Conservation (phyloP, 2,329 filamentous ascomycete genomes). For the Trichoderma lentiforme region DNA sequence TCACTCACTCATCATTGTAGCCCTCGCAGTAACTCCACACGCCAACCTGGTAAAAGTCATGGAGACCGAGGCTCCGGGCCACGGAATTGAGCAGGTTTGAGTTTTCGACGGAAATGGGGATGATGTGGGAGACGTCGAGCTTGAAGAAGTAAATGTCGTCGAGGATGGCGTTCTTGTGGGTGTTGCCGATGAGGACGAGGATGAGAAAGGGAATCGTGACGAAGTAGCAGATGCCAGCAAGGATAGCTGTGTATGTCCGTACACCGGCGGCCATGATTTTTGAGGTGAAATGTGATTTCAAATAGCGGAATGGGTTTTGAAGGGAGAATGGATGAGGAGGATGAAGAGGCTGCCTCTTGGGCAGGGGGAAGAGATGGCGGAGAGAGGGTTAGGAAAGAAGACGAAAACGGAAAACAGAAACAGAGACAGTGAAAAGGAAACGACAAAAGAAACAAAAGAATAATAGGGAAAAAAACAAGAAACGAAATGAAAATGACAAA, state of each 20-base stretch:
- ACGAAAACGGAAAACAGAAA: background rate
- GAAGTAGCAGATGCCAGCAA: conserved; percentile 68
- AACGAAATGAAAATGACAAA: conserved; percentile 1
- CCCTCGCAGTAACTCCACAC: conserved; percentile 93
- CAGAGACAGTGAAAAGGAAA: background rate
- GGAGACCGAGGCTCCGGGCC: conserved; percentile 77
- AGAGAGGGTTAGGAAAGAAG: background rate
- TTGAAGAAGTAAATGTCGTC: conserved; percentile 78
- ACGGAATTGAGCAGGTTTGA: conserved; percentile 79
- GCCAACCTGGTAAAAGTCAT: conserved; percentile 92
- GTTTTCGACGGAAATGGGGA: conserved; percentile 69
- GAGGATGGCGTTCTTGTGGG: conserved; percentile 58
- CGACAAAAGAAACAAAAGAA: background rate
- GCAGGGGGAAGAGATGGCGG: background rate
- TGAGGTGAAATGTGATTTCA: background rate
- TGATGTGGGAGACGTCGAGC: conserved; percentile 77
- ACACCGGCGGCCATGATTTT: conserved; percentile 26
- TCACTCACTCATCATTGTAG: conserved; percentile 59
- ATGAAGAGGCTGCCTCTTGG: background rate
- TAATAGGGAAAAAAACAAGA: background rate
- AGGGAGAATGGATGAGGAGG: background rate
- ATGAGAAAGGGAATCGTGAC: conserved; percentile 75
- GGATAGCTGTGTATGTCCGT: conserved; percentile 58
- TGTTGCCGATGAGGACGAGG: conserved; percentile 75
- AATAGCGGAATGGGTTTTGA: background rate